These are phyloP conservation scores for Eucalyptus curtisii DNA, from an alignment of 345 rosid genomes.

Conservation along the genomic window DNA sequence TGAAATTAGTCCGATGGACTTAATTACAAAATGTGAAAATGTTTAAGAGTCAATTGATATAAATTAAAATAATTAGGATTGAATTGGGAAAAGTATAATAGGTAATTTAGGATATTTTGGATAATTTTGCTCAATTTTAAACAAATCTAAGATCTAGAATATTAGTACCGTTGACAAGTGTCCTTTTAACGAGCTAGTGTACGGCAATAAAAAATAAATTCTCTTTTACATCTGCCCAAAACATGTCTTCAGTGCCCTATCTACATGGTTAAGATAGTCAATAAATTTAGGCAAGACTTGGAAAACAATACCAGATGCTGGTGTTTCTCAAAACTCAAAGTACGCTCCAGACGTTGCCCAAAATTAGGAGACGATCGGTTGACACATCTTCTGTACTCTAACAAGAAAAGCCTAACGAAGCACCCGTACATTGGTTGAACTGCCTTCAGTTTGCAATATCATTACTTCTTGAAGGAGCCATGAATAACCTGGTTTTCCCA, in stretches of 20 bases:
- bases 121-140: neutral
- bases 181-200: neutral
- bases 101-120: too few relatives aligned
- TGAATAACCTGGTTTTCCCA: neutral
- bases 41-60: too few relatives aligned
- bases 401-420: neutral
- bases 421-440: neutral
- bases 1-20: neutral
- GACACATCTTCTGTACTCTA: neutral
- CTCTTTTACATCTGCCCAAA: neutral
- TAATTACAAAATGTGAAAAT: too few relatives aligned
- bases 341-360: neutral
- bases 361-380: neutral
- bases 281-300: neutral
- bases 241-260: neutral
- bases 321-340: neutral
- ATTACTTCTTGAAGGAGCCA: neutral
- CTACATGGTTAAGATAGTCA: neutral
- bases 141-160: neutral
- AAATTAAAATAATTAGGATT: too few relatives aligned
- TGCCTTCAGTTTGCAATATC: neutral
- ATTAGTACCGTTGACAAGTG: neutral
- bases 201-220: neutral
- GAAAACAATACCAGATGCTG: neutral
- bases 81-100: neutral